These are phyloP conservation scores for Entamoeba histolytica DNA, from an alignment of 208 protist species.

Conservation along the genomic window DNA sequence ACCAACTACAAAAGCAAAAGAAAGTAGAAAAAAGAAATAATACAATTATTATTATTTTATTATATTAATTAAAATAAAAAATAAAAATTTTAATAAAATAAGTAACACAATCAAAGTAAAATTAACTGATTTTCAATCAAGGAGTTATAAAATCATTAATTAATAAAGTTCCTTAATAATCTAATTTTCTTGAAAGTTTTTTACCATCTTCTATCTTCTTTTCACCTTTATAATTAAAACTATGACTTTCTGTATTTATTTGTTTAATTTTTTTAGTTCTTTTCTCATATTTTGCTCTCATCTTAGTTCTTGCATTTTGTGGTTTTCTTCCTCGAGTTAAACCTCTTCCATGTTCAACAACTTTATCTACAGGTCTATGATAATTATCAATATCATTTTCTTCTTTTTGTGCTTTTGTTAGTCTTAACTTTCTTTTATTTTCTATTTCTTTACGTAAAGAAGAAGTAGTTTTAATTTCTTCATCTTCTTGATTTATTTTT, in stretches of 20 bases:
- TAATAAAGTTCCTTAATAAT: too few relatives aligned
- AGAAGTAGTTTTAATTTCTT: neutral
- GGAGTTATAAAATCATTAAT: too few relatives aligned
- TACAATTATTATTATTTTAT: too few relatives aligned
- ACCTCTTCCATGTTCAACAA: neutral
- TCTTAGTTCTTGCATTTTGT: neutral
- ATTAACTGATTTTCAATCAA: too few relatives aligned
- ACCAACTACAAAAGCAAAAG: neutral
- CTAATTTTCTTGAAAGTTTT: too few relatives aligned
- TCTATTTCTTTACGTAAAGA: neutral
- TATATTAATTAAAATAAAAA: too few relatives aligned
- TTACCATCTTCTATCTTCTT: too few relatives aligned
- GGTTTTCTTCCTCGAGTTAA: neutral
- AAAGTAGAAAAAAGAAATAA: neutral
- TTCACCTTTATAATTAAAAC: too few relatives aligned
- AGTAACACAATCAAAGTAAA: too few relatives aligned
- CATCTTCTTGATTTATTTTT: neutral
- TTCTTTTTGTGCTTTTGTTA: neutral
- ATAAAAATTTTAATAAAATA: too few relatives aligned
- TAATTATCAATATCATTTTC: neutral
- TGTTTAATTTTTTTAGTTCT: neutral
- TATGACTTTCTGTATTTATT: too few relatives aligned
- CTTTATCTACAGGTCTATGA: neutral
- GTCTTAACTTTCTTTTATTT: neutral
- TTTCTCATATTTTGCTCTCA: neutral